Evolutionary conservation across 371 early-diverging fungal species (phyloP), one percentile per base, ranked within the genome.

Genomic region (Mucor indicus): DNA sequence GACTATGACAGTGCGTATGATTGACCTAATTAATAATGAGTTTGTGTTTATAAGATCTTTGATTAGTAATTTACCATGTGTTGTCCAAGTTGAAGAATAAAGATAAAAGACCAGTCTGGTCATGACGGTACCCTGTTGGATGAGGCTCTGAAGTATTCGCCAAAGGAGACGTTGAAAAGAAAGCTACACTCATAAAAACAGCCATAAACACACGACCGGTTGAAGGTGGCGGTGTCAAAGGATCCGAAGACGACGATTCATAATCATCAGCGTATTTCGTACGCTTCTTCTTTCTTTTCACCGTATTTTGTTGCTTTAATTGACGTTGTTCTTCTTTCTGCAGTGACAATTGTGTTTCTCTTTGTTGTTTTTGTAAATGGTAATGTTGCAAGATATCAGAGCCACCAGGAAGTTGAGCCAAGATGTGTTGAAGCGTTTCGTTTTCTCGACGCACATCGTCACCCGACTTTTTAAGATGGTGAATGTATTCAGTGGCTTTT

Each of bases 401-500:
- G 6, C 81, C 83, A 32, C 85, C 83, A 6, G 81, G 81, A 5
- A 85, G 43, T 6, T 78, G 72, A 2, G 59, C 53, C 11, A 85
- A 48, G 15, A 85, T 57, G 16, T 69, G 67, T 38, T 73, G 69
- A 8, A 85, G 57, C 1, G 67, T 43, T 2, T 55, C 55, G 44
- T 83, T 82, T 38, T 85, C 84, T 11, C 59, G 60, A 47, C 78
- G 64, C 25, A 83, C 40, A 45, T 72, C 67, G n/a, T 79, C 70
- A 23, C 84, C 82, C n/a, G 68, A 77, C 22, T 75, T 69, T 43
- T 86, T 83, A 22, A 94, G 62, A 48, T 90, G 78, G 30, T 79
- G 75, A 49, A 94, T 93, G 62, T 94, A 93, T 61, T 94, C 92
- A 0, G 93, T 91, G 0, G 92, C 86, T 48, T 91, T 91, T 30